Base-by-base conservation (phyloP, 2,329 filamentous ascomycete species). In the Scolecobasidium constrictum region DNA sequence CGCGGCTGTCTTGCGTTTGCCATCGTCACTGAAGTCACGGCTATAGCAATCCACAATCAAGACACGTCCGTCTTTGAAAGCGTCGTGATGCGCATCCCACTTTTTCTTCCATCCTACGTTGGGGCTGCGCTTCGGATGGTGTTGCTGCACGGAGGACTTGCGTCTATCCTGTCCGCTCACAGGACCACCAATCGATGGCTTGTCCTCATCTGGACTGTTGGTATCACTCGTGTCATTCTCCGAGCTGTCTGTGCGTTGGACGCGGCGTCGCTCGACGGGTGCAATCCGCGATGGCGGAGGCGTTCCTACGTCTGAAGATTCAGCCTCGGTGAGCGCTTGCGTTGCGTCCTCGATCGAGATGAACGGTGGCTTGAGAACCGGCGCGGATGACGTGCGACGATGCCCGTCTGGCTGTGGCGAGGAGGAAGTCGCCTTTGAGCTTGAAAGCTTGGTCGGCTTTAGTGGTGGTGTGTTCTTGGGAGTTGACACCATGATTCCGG, bases 1-100 rank as follows among this genome's bases (percentile, higher is more conserved):
- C 1, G 69, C 67, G 9, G 62, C 53, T 19, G 72, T 65, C 48
- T 66, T 67, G 37, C 63, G 57, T 43, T 61, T 57, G 28, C 58
- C 60, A 26, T 56, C 52, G 15, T 54, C 54, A n/a, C 53, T 57
- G 40, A 63, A 57, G 18, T 64, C 61, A 47, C 50, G 56, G 6
- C 51, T 53, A 22, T 70, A 57, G 51, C 71, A 73, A 52, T 74
- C 69, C 34, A 73, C 66, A 43, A 74, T 59, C 46, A 74, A 54
- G 4, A 73, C 67, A 26, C 71, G 63, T 11, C 69, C 68, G 17
- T 60, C 50, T 19, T 52, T 52, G 57, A 58, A 64, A 42, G 52
- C 58, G 18, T 59, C 50, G 21, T 56, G 52, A n/a, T 52, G 59
- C 3, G 28, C 28, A 22, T 43, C 42, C 58, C 59, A 61, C 37